A percentile compares a stretch with the other conserved stretches of the same genome.
These are phyloP conservation scores for Pseudotulostoma volvatum DNA, from an alignment of 495 filamentous ascomycete genomes.

Conservation along the genomic window DNA sequence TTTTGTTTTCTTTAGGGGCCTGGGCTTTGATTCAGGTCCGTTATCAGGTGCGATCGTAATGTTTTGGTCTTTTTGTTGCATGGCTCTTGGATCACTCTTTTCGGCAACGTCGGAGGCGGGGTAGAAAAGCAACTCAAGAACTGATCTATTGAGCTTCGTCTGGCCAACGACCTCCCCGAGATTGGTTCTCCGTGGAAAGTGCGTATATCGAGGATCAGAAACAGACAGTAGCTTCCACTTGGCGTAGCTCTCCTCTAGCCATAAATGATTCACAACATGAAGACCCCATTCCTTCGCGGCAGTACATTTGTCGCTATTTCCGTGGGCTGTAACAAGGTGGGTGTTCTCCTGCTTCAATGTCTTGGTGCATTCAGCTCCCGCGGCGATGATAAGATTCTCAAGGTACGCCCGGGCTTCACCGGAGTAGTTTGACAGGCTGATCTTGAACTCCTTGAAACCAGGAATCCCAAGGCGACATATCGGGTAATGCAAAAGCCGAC, in stretches of 20 bases:
- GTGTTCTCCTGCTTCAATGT: slow-evolving; percentile 89
- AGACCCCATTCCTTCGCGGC: slow-evolving; percentile 89
- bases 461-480: slow-evolving; percentile 56
- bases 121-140: slow-evolving; percentile 41
- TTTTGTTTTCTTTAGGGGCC: slow-evolving; percentile 7
- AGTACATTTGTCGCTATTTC: slow-evolving; percentile 73
- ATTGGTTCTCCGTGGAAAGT: slow-evolving; percentile 79
- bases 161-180: slow-evolving; percentile 84
- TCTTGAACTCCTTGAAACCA: slow-evolving; percentile 57
- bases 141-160: slow-evolving; percentile 45
- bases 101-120: slow-evolving; percentile 15
- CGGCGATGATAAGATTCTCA: slow-evolving; percentile 72
- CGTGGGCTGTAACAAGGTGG: slow-evolving; percentile 82
- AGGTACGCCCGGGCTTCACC: slow-evolving; percentile 88
- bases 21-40: slow-evolving; percentile 8
- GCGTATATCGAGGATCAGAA: slow-evolving; percentile 52
- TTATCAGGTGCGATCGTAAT: slow-evolving; percentile 5
- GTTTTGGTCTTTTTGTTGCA: slow-evolving; percentile 25
- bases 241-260: slow-evolving; percentile 95
- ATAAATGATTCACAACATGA: slow-evolving; percentile 81
- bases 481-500: slow-evolving; percentile 78
- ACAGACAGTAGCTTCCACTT: slow-evolving; percentile 56
- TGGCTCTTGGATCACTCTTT: slow-evolving; percentile 11
- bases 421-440: slow-evolving; percentile 89
- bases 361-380: slow-evolving; percentile 78